Base-by-base conservation (phyloP, 2,329 filamentous ascomycete genomes). In the Claviceps lovelessii region DNA sequence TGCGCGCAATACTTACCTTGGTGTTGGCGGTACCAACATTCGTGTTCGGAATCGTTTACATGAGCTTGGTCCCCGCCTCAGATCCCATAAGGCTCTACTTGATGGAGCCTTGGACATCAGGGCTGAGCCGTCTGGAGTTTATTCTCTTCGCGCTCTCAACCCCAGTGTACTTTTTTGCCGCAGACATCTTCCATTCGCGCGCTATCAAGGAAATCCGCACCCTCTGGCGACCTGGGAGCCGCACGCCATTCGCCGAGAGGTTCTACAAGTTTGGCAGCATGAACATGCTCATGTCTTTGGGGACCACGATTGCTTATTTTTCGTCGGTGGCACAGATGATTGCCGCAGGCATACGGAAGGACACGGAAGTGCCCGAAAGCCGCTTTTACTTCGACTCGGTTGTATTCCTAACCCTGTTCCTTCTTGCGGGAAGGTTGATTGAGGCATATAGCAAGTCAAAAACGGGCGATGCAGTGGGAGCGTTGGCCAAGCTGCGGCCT, bases 211-310 rank as follows among this genome's bases (percentile, higher is more conserved):
- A 95, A 62, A 72, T 96, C 13, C 76, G 76, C 57, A 77, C 83
- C 0, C 74, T 95, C 58, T 96, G 90, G 90, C 78, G 85, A 28
- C 81, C 73, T 2, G 80, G 82, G 33, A 95, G 88, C 65, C 80
- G 78, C 42, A 84, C 84, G 1, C 86, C 88, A 0, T 66, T 94
- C 4, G 62, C 87, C 17, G 79, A 85, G 61, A 77, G 90, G 15
- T 90, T 96, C 64, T 89, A 90, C 67, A 83, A 86, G n/a, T 96
- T 96, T 63, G 90, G 90, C 9, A 95, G 90, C 72, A 96, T 96
- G 90, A 95, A 95, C 65, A 85, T 94, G 73, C 78, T 96, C 57
- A 90, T 96, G 70, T 93, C 86, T 8, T 76, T 95, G 2, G 90
- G 90, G 6, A 95, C 90, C 0, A 85, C 82, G 2, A 88, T 96